Evolutionary conservation across 148 eudicot species (phyloP).

Genomic region (Rhododendron vialii): DNA sequence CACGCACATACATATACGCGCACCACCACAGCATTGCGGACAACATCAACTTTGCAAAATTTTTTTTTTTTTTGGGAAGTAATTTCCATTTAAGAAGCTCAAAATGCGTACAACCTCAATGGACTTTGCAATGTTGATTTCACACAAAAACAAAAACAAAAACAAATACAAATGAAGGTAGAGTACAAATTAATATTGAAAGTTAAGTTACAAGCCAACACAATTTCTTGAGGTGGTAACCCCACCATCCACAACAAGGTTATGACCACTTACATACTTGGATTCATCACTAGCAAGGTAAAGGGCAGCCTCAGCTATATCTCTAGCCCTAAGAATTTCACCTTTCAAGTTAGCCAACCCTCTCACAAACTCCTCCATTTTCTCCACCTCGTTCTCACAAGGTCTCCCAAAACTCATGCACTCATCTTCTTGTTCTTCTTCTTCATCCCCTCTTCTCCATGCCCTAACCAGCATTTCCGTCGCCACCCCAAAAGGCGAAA

Average conservation of each 20-base stretch:
- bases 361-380: slow-evolving; percentile 35
- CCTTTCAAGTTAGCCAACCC: slow-evolving; percentile 31
- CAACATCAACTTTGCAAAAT: background rate
- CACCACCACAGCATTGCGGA: background rate
- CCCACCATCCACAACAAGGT: slow-evolving; percentile 51
- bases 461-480: slow-evolving; percentile 33
- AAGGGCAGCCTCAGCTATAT: slow-evolving; percentile 46
- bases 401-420: slow-evolving; percentile 5
- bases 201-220: slow-evolving; percentile 27
- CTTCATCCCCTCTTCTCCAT: slow-evolving; percentile 17
- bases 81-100: too few relatives aligned
- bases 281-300: slow-evolving; percentile 46
- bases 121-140: background rate
- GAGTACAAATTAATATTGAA: background rate
- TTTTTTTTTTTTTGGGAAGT: too few relatives aligned
- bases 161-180: background rate
- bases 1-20: background rate
- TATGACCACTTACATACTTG: slow-evolving; percentile 40
- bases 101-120: too few relatives aligned
- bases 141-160: background rate
- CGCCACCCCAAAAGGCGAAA: slow-evolving; percentile 43
- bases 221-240: slow-evolving; percentile 39
- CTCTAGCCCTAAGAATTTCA: slow-evolving; percentile 20
- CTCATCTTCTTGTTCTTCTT: slow-evolving; percentile 1
- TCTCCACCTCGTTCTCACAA: slow-evolving; percentile 26